Evolutionary conservation across 257 asterid species (phyloP), one percentile per base, ranked within the genome.

Genomic region (Salvia miltiorrhiza): DNA sequence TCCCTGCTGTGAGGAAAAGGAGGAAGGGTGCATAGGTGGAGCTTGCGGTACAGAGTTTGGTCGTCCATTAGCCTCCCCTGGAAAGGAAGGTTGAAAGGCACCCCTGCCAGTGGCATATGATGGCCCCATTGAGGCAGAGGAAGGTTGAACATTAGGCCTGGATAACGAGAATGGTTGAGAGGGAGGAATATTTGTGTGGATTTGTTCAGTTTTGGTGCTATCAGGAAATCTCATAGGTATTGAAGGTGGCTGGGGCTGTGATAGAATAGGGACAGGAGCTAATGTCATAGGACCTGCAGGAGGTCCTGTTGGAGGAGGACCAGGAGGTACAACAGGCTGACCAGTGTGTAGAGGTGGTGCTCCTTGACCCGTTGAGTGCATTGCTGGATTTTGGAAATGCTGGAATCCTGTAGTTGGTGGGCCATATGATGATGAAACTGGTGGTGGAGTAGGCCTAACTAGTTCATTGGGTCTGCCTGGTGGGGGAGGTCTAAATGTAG

Each of bases 11-110:
- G 76, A 70, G 55, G 80, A 73, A 85, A 78, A 87, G 30, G 82
- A 58, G 33, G 73, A 58, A 58, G 89, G 63, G 61, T 73, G 72
- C 59, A 68, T 52, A 39, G 76, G 74, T 71, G 84, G 87, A 71
- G 79, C 80, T 78, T 73, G 92, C 48, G 84, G 48, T 66, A 65
- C 82, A 32, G 75, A 70, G 75, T 80, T 76, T n/a, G 79, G 81
- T 52, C 67, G 91, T 56, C 74, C 52, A 78, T 79, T 81, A 49
- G 84, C 76, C 76, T 89, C 85, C 35, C 85, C 95, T 26, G 85
- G 84, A 80, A 87, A 83, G 37, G 87, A 74, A 49, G 93, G 79
- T 70, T 78, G 91, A 72, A 76, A 73, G 39, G 78, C 50, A 59
- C 83, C 87, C 74, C 87, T 68, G 47, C 78, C 68, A 75, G 83